These are phyloP conservation scores for Zygnema circumcarinatum DNA, from an alignment of 139 green algal species.

Conservation along the genomic window DNA sequence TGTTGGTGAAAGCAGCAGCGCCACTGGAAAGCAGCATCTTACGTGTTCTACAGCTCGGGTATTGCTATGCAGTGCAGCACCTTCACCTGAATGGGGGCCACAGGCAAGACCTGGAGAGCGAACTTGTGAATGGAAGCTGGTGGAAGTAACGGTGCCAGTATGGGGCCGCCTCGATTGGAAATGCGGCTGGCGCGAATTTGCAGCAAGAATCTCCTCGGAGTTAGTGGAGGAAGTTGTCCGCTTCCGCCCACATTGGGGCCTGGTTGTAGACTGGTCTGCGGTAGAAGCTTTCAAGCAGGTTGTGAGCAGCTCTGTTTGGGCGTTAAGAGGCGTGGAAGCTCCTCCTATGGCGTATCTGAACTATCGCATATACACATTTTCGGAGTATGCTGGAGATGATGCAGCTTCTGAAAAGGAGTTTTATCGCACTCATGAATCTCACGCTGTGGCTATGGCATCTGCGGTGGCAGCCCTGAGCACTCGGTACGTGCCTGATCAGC, in stretches of 20 bases:
- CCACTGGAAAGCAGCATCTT: background rate
- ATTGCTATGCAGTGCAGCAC: conserved; percentile 19
- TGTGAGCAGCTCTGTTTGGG: background rate
- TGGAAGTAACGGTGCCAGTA: conserved; percentile 46
- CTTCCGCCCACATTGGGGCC: conserved; percentile 41
- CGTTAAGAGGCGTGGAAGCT: background rate
- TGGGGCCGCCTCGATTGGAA: conserved; percentile 53
- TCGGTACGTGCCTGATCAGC: conserved; percentile 23
- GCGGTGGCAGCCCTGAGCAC: conserved; percentile 24
- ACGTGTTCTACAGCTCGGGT: background rate
- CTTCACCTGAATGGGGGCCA: background rate
- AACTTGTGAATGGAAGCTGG: conserved; percentile 21
- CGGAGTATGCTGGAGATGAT: conserved; percentile 39
- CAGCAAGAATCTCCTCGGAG: background rate
- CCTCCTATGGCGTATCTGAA: conserved; percentile 68
- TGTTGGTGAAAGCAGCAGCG: background rate
- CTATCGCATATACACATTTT: conserved; percentile 68
- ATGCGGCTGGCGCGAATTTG: conserved; percentile 53
- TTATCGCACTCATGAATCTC: conserved; percentile 33
- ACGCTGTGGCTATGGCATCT: conserved; percentile 46
- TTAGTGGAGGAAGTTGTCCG: conserved; percentile 2
- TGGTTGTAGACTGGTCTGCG: conserved; percentile 36
- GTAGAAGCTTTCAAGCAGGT: conserved; percentile 18
- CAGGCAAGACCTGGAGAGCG: background rate
- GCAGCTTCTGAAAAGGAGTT: conserved; percentile 29